A percentile compares a stretch with the other conserved stretches of the same genome.
These are phyloP conservation scores for Dichotomocladium elegans DNA, from an alignment of 371 early-diverging fungal genomes.

Conservation along the genomic window DNA sequence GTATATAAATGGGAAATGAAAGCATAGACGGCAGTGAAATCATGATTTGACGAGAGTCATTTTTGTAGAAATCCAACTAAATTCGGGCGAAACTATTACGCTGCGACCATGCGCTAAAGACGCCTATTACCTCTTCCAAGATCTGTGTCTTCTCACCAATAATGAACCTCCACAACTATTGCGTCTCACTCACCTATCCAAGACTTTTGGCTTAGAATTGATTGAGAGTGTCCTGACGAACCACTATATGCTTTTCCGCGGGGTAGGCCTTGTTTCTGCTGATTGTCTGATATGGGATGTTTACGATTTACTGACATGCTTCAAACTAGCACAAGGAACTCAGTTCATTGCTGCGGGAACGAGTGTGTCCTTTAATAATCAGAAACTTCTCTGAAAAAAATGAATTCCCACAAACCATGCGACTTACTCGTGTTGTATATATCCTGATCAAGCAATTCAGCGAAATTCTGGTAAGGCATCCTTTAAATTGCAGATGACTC, in stretches of 20 bases:
- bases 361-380: slow-evolving; percentile 86
- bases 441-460: slow-evolving; percentile 79
- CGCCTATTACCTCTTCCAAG: slow-evolving; percentile 84
- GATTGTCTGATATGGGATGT: background rate
- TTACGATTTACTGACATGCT: no score
- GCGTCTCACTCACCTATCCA: slow-evolving; percentile 58
- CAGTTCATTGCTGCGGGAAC: slow-evolving; percentile 66
- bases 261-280: no score
- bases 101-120: slow-evolving; percentile 70
- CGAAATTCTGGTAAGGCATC: slow-evolving; percentile 55
- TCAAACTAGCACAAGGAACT: slow-evolving; percentile 72
- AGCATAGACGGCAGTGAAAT: background rate
- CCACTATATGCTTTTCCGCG: slow-evolving; percentile 70
- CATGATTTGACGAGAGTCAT: background rate
- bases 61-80: slow-evolving; percentile 19
- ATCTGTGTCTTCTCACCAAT: slow-evolving; percentile 71
- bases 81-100: slow-evolving; percentile 31
- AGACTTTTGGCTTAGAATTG: slow-evolving; percentile 87
- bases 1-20: slow-evolving; percentile 11
- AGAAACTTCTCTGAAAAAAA: slow-evolving; percentile 84
- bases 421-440: slow-evolving; percentile 79
- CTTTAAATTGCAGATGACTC: no score
- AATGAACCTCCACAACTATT: slow-evolving; percentile 69
- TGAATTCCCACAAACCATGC: slow-evolving; percentile 83
- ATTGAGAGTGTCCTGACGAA: slow-evolving; percentile 85